These are phyloP conservation scores for Crithidia sp. DNA, from an alignment of 208 protist genomes.

Conservation along the genomic window DNA sequence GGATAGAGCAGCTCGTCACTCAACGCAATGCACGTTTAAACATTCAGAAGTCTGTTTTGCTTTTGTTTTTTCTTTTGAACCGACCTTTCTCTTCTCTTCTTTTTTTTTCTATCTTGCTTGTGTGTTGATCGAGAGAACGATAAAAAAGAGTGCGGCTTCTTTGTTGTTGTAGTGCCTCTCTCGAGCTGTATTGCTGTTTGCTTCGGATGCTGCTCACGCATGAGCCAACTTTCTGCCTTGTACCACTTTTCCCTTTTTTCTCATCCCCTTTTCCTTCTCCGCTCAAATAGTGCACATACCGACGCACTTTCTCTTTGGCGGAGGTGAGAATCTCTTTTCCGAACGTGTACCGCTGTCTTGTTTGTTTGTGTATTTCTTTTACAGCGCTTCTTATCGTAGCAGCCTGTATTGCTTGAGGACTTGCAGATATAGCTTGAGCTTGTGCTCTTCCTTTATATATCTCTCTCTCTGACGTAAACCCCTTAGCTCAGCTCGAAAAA, in stretches of 20 bases:
- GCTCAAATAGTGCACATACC: too few relatives aligned
- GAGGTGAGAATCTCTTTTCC: too few relatives aligned
- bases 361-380: conserved; percentile 10
- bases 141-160: neutral
- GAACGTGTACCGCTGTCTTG: neutral
- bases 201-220: neutral
- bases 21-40: neutral
- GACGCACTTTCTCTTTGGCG: too few relatives aligned
- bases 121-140: too few relatives aligned
- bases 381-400: neutral
- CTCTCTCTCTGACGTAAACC: neutral
- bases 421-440: too few relatives aligned
- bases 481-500: too few relatives aligned
- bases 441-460: too few relatives aligned
- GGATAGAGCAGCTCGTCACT: too few relatives aligned
- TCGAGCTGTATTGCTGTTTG: neutral
- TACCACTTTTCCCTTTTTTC: neutral
- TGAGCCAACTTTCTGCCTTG: neutral
- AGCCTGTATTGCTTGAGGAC: too few relatives aligned
- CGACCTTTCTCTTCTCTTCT: neutral
- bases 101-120: neutral
- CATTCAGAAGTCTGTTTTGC: neutral
- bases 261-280: neutral
- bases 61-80: neutral
- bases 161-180: neutral